Evolutionary conservation across 441 rosid species (phyloP), one percentile per base, ranked within the genome.

Genomic region (Mallotus repandus): DNA sequence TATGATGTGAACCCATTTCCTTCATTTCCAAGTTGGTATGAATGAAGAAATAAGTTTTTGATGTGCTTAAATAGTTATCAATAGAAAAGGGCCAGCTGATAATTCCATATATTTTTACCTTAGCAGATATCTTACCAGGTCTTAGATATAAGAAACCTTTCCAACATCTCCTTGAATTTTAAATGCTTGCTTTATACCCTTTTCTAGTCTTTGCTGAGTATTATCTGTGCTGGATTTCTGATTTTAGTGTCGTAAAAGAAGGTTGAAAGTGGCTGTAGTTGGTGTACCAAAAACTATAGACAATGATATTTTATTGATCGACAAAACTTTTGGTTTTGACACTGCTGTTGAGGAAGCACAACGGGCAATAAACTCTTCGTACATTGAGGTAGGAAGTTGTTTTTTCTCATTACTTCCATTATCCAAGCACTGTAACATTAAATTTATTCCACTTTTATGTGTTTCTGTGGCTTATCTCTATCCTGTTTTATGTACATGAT

Each of bases 281-380:
- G 98, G 99, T 74, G 98, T 95, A 78, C 98, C 99, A 53, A 95
- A 95, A 80, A 95, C 98, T 68, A 96, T 96, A 11, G 99, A 96
- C 83, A 96, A 96, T 79, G 99, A 96, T 84, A 93, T 96, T 69
- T 74, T 96, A 79, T 71, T 93, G 83, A 96, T 96, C 94, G 99
- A 96, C 77, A 93, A 96, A 82, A 96, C 98, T 9, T 96, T 96
- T 74, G 99, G 99, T 66, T 93, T 96, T 76, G 99, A 93, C 71
- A 93, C 98, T 80, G 99, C 98, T 56, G 97, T 96, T 78, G 98
- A 96, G 85, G 99, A 91, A 80, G 97, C 99, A 29, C 99, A 93
- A 57, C 88, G 98, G 50, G 98, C 99, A 45, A 93, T 93, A 66
- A 93, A 95, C 87, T 95, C 98, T 74, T 97, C 99, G 9, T 96